These are phyloP conservation scores for Cytospora leucostoma DNA, from an alignment of 2,329 filamentous ascomycete species.

Conservation along the genomic window DNA sequence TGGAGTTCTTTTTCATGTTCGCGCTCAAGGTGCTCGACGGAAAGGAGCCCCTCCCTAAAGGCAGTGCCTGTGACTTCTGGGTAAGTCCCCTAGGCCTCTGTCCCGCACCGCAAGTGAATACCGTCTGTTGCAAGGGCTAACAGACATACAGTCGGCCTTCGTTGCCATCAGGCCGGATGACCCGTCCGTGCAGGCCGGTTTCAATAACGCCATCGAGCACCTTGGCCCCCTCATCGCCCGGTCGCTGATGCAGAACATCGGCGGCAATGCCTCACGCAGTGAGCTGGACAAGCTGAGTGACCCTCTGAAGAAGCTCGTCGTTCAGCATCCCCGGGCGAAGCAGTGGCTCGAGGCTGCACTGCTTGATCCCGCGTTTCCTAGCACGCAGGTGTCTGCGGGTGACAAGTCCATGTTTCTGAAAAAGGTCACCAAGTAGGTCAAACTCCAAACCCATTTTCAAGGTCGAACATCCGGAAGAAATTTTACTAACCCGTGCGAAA, in stretches of 20 bases:
- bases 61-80: slow-evolving; percentile 75
- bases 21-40: slow-evolving; percentile 69
- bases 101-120: no score
- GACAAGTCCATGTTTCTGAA: slow-evolving; percentile 67
- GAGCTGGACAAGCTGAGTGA: slow-evolving; percentile 72
- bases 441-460: slow-evolving; percentile 5
- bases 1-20: slow-evolving; percentile 72
- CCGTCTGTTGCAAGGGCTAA: background rate
- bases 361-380: slow-evolving; percentile 56
- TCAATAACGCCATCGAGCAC: slow-evolving; percentile 54
- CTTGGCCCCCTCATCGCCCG: slow-evolving; percentile 63
- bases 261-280: slow-evolving; percentile 68
- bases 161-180: slow-evolving; percentile 50
- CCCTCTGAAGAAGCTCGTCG: slow-evolving; percentile 69
- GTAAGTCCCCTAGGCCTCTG: slow-evolving; percentile 43
- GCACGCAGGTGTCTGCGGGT: slow-evolving; percentile 56
- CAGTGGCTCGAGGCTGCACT: slow-evolving; percentile 65
- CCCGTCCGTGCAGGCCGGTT: slow-evolving; percentile 44
- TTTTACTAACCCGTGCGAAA: background rate
- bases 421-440: slow-evolving; percentile 62
- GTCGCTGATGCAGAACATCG: slow-evolving; percentile 64
- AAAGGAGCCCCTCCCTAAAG: slow-evolving; percentile 74
- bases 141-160: slow-evolving; percentile 50
- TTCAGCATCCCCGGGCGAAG: slow-evolving; percentile 56
- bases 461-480: background rate